Evolutionary conservation across 495 filamentous ascomycete species (phyloP).

Genomic region (Clohesyomyces aquaticus): DNA sequence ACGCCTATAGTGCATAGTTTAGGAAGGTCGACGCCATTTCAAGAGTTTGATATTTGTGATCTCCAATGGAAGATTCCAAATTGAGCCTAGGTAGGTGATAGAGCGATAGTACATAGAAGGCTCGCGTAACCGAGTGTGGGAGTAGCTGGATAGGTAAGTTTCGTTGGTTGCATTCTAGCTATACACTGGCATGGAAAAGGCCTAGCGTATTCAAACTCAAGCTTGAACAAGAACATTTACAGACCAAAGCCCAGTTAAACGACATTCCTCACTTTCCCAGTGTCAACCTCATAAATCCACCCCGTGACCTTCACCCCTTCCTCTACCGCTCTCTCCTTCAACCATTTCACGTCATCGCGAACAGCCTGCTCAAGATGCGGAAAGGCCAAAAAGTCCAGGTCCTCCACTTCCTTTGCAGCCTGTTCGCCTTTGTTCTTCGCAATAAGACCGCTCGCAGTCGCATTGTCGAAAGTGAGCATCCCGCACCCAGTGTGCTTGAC

Average conservation of each 20-base stretch:
- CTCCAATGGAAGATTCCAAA: too few relatives aligned
- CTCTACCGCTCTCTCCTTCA: conserved; percentile 65
- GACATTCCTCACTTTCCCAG: conserved; percentile 67
- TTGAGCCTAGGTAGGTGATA: too few relatives aligned
- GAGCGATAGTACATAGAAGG: too few relatives aligned
- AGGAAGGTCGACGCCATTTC: too few relatives aligned
- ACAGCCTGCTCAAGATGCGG: conserved; percentile 65
- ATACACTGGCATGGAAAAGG: too few relatives aligned
- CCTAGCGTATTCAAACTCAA: too few relatives aligned
- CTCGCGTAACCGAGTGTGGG: too few relatives aligned
- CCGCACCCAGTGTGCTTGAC: conserved; percentile 83
- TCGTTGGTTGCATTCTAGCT: too few relatives aligned
- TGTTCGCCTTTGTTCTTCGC: conserved; percentile 60
- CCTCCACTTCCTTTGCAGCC: conserved; percentile 46
- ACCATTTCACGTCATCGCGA: conserved; percentile 64
- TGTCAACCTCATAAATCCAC: conserved; percentile 82
- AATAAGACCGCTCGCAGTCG: conserved; percentile 61
- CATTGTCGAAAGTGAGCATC: conserved; percentile 79
- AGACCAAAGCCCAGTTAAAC: conserved; percentile 41
- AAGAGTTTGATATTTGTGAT: too few relatives aligned
- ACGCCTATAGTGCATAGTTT: too few relatives aligned
- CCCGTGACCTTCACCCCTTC: conserved; percentile 65
- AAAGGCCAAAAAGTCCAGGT: conserved; percentile 69
- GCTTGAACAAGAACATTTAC: too few relatives aligned
- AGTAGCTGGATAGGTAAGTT: too few relatives aligned